phyloP scores from a whole-genome alignment of 176 grass and related monocot species.

The Aegilops tauschii region DNA sequence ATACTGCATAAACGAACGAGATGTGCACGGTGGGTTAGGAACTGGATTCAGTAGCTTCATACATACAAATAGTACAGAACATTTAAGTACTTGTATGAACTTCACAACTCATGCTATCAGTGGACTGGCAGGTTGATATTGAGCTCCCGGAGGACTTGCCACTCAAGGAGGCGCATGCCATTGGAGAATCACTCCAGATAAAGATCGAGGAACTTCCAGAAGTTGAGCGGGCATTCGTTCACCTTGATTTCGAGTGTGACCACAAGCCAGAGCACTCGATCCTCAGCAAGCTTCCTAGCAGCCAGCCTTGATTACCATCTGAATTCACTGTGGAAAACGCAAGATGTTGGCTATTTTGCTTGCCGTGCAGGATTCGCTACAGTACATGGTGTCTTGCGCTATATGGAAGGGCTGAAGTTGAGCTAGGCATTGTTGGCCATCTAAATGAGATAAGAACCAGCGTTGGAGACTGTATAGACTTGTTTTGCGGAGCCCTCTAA shows the following conservation, averaged over 20 bases:
- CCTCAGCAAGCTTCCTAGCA: slow-evolving; percentile 80
- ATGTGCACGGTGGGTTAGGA: not conserved
- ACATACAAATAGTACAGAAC: not conserved
- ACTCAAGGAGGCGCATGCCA: slow-evolving; percentile 81
- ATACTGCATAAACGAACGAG: not conserved
- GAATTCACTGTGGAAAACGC: not conserved
- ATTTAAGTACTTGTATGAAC: not conserved
- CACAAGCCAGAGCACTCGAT: slow-evolving; percentile 90
- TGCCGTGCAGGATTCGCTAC: slow-evolving; percentile 17
- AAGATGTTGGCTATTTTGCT: not conserved
- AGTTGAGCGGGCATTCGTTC: slow-evolving; percentile 90
- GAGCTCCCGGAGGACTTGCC: slow-evolving; percentile 96
- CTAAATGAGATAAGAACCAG: not conserved
- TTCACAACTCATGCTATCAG: not conserved
- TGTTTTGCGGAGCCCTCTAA: not conserved
- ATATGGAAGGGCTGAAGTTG: not conserved
- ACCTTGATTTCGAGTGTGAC: slow-evolving; percentile 88
- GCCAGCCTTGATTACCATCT: slow-evolving; percentile 38
- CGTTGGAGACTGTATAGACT: slow-evolving; percentile 7
- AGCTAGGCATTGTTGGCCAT: not conserved
- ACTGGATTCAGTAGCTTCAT: not conserved
- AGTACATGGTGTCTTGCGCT: not conserved
- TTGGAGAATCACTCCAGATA: slow-evolving; percentile 89
- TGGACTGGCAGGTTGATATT: slow-evolving; percentile 77
- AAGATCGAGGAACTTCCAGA: slow-evolving; percentile 90